These are phyloP conservation scores for Beta macrorhiza DNA, from an alignment of 179 eudicot species.

Conservation along the genomic window DNA sequence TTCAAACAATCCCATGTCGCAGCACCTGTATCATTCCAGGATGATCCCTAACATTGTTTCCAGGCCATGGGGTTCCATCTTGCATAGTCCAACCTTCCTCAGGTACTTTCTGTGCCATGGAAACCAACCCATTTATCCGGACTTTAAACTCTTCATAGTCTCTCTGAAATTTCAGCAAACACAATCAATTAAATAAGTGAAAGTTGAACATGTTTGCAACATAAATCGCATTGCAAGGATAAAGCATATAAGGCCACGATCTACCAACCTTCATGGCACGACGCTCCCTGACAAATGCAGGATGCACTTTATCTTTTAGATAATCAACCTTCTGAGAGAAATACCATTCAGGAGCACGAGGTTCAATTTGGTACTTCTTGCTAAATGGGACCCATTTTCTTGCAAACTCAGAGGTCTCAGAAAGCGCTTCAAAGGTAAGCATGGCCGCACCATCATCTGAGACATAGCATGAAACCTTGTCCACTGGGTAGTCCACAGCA, in stretches of 20 bases:
- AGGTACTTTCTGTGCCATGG: conserved; percentile 89
- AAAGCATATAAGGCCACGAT: neutral
- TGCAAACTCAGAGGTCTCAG: conserved; percentile 88
- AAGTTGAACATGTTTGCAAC: neutral
- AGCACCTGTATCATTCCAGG: conserved; percentile 98
- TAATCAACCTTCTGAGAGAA: conserved; percentile 90
- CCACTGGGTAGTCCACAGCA: conserved; percentile 91
- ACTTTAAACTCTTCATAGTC: conserved; percentile 94
- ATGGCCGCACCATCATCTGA: conserved; percentile 99
- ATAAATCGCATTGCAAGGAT: neutral
- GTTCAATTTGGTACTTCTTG: conserved; percentile 79
- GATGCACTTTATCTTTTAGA: conserved; percentile 84
- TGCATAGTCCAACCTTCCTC: conserved; percentile 99
- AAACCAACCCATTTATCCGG: conserved; percentile 79
- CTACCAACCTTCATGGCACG: conserved; percentile 81
- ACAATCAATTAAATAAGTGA: neutral
- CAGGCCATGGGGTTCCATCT: conserved; percentile 99
- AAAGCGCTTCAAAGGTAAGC: conserved; percentile 89
- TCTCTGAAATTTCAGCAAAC: conserved; percentile 50
- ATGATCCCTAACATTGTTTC: conserved; percentile 87
- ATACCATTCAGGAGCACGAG: conserved; percentile 96
- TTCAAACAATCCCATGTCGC: conserved; percentile 1
- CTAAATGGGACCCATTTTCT: conserved; percentile 97
- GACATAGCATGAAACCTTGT: conserved; percentile 87
- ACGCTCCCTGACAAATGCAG: conserved; percentile 94